Conservation (phyloP, 306 rosid species). For the Arachis stenosperma region DNA sequence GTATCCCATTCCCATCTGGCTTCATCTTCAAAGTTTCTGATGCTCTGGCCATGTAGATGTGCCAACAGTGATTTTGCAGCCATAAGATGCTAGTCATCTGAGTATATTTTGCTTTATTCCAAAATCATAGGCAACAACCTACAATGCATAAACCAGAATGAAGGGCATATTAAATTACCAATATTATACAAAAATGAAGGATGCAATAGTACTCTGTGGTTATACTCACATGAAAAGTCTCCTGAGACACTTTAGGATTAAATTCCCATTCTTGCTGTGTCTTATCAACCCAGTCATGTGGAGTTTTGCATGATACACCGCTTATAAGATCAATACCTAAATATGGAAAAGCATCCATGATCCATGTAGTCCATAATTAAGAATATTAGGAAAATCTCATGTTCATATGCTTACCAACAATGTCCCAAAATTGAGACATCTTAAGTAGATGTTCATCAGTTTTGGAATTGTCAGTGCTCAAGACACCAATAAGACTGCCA, state of each 20-base stretch:
- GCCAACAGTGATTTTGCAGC: conserved; percentile 91
- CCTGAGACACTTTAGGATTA: conserved; percentile 44
- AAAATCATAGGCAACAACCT: conserved; percentile 96
- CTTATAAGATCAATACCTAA: conserved; percentile 74
- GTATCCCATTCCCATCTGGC: conserved; percentile 93
- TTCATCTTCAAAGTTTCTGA: conserved; percentile 77
- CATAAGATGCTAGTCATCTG: conserved; percentile 82
- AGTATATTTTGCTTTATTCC: conserved; percentile 97
- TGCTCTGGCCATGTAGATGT: conserved; percentile 89
- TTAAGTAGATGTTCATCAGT: conserved; percentile 76
- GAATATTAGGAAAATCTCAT: neutral
- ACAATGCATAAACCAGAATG: conserved; percentile 38
- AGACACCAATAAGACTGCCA: conserved; percentile 95
- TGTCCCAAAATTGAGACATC: conserved; percentile 55
- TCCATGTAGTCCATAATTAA: neutral
- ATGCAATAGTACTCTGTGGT: neutral
- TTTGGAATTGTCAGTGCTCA: conserved; percentile 86
- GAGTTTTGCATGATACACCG: conserved; percentile 87
- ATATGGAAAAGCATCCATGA: neutral
- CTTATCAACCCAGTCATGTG: conserved; percentile 82
- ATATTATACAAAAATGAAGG: neutral
- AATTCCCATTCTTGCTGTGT: conserved; percentile 75
- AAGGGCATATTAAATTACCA: conserved; percentile 18
- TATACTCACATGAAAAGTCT: conserved; percentile 67
- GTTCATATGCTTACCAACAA: conserved; percentile 20